Evolutionary conservation across 805 yeast species (phyloP).

Genomic region (Wickerhamiella cacticola): DNA sequence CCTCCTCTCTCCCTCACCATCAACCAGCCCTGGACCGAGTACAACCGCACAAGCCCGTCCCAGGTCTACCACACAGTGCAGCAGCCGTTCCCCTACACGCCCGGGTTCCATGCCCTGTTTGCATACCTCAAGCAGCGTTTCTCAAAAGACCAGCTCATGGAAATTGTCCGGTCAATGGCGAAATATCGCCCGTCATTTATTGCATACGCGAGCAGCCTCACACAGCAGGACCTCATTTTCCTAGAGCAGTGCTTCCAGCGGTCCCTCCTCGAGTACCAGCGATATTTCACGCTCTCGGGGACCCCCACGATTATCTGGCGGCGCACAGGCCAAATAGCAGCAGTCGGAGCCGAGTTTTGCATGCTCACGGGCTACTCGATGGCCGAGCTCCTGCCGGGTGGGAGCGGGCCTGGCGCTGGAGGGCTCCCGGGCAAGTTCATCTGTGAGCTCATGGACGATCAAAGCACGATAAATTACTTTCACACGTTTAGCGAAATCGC

Average conservation of each 20-base stretch:
- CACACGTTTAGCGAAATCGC: conserved; percentile 74
- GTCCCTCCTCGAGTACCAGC: conserved; percentile 77
- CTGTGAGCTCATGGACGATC: conserved; percentile 74
- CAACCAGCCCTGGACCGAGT: conserved; percentile 13
- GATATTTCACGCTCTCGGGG: conserved; percentile 70
- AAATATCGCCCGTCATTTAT: conserved; percentile 85
- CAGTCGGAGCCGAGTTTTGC: conserved; percentile 89
- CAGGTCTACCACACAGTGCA: conserved; percentile 55
- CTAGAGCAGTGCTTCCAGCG: conserved; percentile 96
- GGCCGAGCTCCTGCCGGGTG: conserved; percentile 45
- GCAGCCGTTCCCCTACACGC: conserved; percentile 76
- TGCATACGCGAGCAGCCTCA: conserved; percentile 77
- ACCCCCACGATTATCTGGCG: conserved; percentile 96
- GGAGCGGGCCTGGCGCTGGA: conserved; percentile 36
- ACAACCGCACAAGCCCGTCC: conserved; percentile 16
- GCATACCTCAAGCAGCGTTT: conserved; percentile 63
- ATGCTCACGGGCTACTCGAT: conserved; percentile 82
- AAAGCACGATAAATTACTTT: conserved; percentile 77
- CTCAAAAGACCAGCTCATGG: conserved; percentile 53
- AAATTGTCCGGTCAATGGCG: conserved; percentile 80
- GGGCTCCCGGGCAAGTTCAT: conserved; percentile 24
- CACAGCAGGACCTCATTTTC: conserved; percentile 83
- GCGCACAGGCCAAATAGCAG: conserved; percentile 88
- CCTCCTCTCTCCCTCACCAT: conserved; percentile 24
- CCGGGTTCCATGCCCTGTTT: conserved; percentile 76